phyloP scores from a whole-genome alignment of 345 rosid species.

The Pelargonium nanum region DNA sequence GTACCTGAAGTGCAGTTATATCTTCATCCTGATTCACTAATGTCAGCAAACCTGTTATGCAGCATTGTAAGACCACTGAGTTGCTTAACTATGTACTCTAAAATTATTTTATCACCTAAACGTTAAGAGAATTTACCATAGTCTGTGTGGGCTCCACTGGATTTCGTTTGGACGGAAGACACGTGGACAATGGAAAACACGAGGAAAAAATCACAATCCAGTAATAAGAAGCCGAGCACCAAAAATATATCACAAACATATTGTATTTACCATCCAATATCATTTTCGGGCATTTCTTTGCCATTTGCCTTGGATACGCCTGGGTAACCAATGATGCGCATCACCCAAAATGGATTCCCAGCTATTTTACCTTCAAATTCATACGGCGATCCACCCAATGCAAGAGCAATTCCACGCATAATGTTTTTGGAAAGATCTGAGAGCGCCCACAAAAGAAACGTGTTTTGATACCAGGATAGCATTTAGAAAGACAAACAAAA shows the following conservation, averaged over 20 bases:
- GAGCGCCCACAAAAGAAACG: conserved; percentile 3
- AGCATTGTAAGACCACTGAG: conserved; percentile 4
- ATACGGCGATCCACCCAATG: conserved; percentile 50
- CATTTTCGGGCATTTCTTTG: conserved; percentile 29
- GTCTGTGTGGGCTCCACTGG: conserved; percentile 83
- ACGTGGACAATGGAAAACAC: background rate
- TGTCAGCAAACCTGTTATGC: conserved; percentile 47
- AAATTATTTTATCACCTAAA: background rate
- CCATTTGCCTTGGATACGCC: conserved; percentile 27
- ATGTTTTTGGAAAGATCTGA: conserved; percentile 72
- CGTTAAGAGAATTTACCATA: conserved; percentile 41
- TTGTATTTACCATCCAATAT: conserved; percentile 65
- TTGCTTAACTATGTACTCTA: background rate
- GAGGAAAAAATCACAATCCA: background rate
- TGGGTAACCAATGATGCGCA: conserved; percentile 76
- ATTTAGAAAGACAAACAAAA: conserved; percentile 2
- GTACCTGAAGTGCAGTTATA: conserved; percentile 76
- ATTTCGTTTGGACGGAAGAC: conserved; percentile 9
- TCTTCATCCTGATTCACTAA: conserved; percentile 81
- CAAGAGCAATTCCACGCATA: conserved; percentile 64
- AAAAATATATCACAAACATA: conserved; percentile 5
- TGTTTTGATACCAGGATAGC: background rate
- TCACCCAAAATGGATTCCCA: conserved; percentile 84
- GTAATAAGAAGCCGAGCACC: background rate
- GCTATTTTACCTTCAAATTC: conserved; percentile 67